Percentiles rank a stretch among this genome's conserved stretches.
Evolutionary conservation across 805 yeast genomes (phyloP).

Genomic region (Monosporozyma yasuniensis): DNA sequence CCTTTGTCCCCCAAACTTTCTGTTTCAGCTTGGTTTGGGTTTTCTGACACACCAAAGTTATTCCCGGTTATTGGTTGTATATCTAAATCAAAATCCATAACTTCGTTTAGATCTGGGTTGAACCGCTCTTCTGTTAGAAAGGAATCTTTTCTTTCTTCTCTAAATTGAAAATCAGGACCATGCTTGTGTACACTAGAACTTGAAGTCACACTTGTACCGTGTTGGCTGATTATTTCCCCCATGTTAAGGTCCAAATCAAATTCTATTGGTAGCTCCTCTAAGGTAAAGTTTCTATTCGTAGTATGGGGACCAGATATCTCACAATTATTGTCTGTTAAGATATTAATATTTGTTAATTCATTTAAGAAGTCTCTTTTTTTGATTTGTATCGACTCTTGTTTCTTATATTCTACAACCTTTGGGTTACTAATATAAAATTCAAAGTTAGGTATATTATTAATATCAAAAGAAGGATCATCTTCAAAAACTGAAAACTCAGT

Average conservation of each 20-base stretch:
- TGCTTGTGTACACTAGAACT: constrained; percentile 5
- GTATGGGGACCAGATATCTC: background rate
- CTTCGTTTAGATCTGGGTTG: background rate
- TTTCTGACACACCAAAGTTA: background rate
- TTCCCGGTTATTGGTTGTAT: background rate
- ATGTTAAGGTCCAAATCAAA: constrained; percentile 23
- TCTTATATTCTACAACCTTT: background rate
- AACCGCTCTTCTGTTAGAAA: background rate
- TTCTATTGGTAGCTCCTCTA: constrained; percentile 15
- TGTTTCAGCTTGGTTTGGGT: background rate
- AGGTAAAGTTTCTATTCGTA: background rate
- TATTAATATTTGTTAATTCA: constrained; percentile 18
- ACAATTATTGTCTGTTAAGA: background rate
- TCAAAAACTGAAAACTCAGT: background rate
- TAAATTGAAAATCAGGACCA: background rate
- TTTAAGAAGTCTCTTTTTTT: constrained; percentile 18
- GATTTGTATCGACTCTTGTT: constrained; percentile 8
- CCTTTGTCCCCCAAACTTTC: background rate
- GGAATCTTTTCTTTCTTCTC: background rate
- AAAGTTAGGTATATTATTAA: constrained; percentile 13
- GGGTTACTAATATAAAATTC: background rate
- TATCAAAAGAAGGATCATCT: constrained; percentile 25
- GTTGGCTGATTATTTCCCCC: constrained; percentile 23
- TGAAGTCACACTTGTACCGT: constrained; percentile 14
- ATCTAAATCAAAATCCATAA: constrained; percentile 10